Base-by-base conservation (phyloP, 2,329 filamentous ascomycete species). In the Cephalotrichum gorgonifer region DNA sequence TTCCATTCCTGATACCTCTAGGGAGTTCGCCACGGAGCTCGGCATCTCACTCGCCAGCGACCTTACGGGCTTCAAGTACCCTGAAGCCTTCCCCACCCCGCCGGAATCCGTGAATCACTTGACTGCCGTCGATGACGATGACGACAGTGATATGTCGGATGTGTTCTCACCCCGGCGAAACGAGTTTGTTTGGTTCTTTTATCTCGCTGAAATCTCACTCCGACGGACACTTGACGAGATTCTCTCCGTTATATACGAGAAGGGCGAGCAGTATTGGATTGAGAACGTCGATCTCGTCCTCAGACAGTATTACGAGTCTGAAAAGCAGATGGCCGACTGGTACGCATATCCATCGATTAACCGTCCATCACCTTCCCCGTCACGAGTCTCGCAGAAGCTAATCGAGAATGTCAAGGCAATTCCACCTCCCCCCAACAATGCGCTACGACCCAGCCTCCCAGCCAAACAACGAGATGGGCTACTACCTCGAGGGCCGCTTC, bases 181-280 rank as follows among this genome's bases (percentile, higher is more conserved):
- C 25, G 52, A 57, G 22, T 47, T 49, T 22, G 51, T 54, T 1
- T 58, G 56, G 56, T 57, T 50, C 30, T 57, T 50, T 28, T 57
- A 57, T 38, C 41, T 57, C 0, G 53, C 55, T 2, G 52, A 57
- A 23, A 57, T 58, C 12, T 58, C 54, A 2, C 39, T 58, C 1
- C 48, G 55, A 2, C 49, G 53, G 6, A 58, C 55, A 5, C 49
- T 58, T 1, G 55, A 59, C 17, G 45, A 48, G 23, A 33, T 48
- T 9, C 38, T 48, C 23, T 48, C 45, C 9, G 45, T 28, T 33
- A 30, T 48, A 31, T 48, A 48, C 12, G 45, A 31, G 20, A 48
- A 48, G 23, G 45, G 45, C 31, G 45, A 48, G 23, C 45, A 41
- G n/a, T 27, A 20, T 22, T 48, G 45, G 45, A 41, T 48, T 17